Evolutionary conservation across 495 filamentous ascomycete species (phyloP), one percentile per base, ranked within the genome.

Genomic region (Lophium mytilinum): DNA sequence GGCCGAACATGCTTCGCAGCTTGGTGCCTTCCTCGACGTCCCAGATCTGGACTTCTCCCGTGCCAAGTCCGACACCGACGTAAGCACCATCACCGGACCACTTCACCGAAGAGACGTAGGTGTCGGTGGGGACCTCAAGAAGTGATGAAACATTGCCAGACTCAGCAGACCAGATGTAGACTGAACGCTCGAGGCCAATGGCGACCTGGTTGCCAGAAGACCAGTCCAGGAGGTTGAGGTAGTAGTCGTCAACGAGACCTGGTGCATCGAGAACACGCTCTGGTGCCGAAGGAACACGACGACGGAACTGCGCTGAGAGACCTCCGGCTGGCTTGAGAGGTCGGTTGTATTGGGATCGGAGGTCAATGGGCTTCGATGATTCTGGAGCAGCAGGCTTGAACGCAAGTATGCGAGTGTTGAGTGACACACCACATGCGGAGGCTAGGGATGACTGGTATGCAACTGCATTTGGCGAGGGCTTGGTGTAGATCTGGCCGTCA

Each of bases 141-240:
- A 99, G 84, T 61, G 83, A 87, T 73, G 78, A 86, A 37, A 97
- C 93, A 2, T 86, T 77, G 55, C 93, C 93, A 55, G 87, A 83
- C 42, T 99, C 92, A 12, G 94, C 93, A n/a, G 92, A 96, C 93
- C 94, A 99, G 63, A 99, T 88, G 64, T 97, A 99, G 56, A 97
- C 92, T 58, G 83, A 94, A 52, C 93, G 90, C 73, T 96, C 93
- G 12, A 99, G 82, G 47, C 93, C 93, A 68, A 99, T 96, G 33
- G 93, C 93, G 49, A 99, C 91, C 71, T 97, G 93, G 77, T 99
- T 99, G 42, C 85, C 84, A 15, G 89, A 91, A 70, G 89, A 95
- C 93, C 93, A 99, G 75, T 99, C 93, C 17, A 97, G 77, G 33
- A 99, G 78, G 75, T 99, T 99, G 66, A 99, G 86, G 69, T 99